phyloP scores from a whole-genome alignment of 2,329 filamentous ascomycete genomes.

The Claviceps maximensis region DNA sequence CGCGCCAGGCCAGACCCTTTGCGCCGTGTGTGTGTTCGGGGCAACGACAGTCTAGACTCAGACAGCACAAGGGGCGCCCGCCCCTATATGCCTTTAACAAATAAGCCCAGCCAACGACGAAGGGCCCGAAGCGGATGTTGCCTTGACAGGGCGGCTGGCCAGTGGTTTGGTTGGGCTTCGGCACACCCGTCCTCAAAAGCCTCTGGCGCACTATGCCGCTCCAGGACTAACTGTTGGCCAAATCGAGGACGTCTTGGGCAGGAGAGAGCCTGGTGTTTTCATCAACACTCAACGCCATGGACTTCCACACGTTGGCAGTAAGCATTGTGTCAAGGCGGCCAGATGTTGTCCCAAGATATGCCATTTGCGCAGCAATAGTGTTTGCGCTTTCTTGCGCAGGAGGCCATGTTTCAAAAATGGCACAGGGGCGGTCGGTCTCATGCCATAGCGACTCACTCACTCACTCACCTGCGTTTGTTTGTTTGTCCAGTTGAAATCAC shows the following conservation, averaged over 20 bases:
- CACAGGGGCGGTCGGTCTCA: neutral
- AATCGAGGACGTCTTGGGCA: neutral
- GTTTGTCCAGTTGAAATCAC: neutral
- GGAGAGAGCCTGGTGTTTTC: neutral
- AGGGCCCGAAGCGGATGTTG: constrained; percentile 3
- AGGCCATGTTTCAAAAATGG: neutral
- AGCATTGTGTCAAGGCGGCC: neutral
- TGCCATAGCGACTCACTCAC: neutral
- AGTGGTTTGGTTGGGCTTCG: constrained; percentile 4
- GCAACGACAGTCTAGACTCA: constrained; percentile 9
- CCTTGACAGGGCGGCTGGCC: constrained; percentile 1
- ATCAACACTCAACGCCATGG: neutral
- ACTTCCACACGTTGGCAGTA: neutral
- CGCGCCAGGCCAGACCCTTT: neutral
- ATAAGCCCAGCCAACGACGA: constrained; percentile 1
- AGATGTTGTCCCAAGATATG: neutral
- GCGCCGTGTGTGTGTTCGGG: constrained; percentile 7
- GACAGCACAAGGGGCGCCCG: neutral
- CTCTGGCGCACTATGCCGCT: constrained; percentile 1
- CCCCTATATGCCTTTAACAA: neutral
- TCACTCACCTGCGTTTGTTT: constrained; percentile 1
- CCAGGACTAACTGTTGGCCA: neutral
- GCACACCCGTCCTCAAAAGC: neutral
- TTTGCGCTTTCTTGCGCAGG: neutral
- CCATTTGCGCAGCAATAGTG: neutral